These are phyloP conservation scores for Cordyceps farinosa DNA, from an alignment of 2,329 filamentous ascomycete genomes.

Conservation along the genomic window DNA sequence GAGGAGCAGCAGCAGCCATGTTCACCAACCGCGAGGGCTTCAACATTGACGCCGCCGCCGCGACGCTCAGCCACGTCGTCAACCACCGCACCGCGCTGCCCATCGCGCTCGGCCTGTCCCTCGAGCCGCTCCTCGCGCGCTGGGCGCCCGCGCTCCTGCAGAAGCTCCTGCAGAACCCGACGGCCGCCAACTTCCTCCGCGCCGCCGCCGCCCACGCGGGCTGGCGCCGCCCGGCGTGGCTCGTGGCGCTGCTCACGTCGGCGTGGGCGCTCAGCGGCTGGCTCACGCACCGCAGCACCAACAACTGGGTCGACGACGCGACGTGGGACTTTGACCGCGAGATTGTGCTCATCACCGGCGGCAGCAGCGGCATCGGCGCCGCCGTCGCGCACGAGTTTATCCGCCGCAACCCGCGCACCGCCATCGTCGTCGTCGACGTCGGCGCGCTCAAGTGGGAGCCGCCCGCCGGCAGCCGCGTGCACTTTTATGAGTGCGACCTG, in stretches of 20 bases:
- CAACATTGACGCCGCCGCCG: conserved; percentile 24
- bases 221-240: conserved; percentile 15
- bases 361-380: conserved; percentile 39
- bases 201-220: conserved; percentile 2
- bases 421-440: conserved; percentile 34
- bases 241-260: conserved; percentile 18
- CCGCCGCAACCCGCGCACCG: conserved; percentile 25
- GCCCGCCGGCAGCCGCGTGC: conserved; percentile 20
- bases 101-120: conserved; percentile 19
- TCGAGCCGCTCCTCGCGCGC: conserved; percentile 13
- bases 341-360: conserved; percentile 38
- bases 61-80: conserved; percentile 23
- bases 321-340: conserved; percentile 36
- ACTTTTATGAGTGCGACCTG: conserved; percentile 36
- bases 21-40: conserved; percentile 26
- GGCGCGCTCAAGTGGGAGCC: conserved; percentile 30
- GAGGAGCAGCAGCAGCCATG: conserved; percentile 11
- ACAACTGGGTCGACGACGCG: conserved; percentile 25
- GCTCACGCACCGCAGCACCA: conserved; percentile 24
- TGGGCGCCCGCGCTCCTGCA: conserved; percentile 12
- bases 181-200: not conserved
- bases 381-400: conserved; percentile 29
- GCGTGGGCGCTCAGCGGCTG: conserved; percentile 24
- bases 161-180: conserved; percentile 5
- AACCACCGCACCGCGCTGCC: conserved; percentile 23